phyloP scores from a whole-genome alignment of 2,329 filamentous ascomycete genomes.

The Fusarium sp. region DNA sequence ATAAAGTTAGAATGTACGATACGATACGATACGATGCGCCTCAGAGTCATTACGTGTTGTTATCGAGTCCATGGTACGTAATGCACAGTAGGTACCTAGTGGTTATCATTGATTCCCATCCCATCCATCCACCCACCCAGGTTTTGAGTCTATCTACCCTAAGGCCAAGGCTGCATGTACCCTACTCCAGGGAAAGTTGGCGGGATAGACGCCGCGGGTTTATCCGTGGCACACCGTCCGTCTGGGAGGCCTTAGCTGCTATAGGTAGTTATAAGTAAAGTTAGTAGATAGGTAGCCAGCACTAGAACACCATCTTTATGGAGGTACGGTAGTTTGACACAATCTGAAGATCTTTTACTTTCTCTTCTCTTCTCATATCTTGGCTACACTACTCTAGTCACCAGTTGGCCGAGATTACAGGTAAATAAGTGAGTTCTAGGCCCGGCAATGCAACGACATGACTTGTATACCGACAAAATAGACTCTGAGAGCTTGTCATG shows the following conservation, averaged over 20 bases:
- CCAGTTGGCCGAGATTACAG: constrained; percentile 19
- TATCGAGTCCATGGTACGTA: constrained; percentile 1
- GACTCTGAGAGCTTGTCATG: constrained; percentile 5
- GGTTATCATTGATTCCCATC: background rate
- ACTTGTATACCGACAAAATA: constrained; percentile 9
- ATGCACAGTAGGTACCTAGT: background rate
- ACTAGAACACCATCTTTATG: background rate
- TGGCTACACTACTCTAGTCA: no score
- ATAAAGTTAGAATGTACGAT: background rate
- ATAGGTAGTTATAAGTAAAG: no score
- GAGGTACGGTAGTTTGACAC: no score
- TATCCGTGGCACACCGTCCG: background rate
- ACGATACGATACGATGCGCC: background rate
- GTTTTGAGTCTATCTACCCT: background rate
- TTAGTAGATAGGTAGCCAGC: background rate
- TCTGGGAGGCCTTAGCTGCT: background rate
- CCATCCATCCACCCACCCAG: background rate
- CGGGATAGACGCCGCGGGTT: background rate
- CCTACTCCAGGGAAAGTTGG: background rate
- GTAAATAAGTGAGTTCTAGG: background rate
- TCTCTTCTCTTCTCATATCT: no score
- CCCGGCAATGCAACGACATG: constrained; percentile 7
- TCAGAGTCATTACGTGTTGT: background rate
- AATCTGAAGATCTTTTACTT: no score
- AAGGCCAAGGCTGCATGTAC: background rate